Conservation (phyloP, 2,329 filamentous ascomycete genomes). For the Trichoderma lentiforme region DNA sequence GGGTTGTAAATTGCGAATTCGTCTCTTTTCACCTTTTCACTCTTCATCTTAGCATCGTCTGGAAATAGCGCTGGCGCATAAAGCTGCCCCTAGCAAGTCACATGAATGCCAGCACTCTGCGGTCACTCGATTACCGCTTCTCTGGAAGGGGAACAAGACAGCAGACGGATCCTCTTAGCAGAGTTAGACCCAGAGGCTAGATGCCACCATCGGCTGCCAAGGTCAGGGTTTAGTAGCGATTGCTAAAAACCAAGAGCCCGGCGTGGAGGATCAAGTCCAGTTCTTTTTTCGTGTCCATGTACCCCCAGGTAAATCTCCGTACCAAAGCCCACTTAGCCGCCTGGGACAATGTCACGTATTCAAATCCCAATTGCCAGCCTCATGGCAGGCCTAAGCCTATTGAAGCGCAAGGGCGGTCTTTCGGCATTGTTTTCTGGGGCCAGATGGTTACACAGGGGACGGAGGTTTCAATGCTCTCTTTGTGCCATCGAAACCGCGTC, state of each 20-base stretch:
- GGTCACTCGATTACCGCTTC: slow-evolving; percentile 12
- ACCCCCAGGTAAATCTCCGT: slow-evolving; percentile 11
- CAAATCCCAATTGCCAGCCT: slow-evolving; percentile 1
- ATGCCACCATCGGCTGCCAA: not conserved
- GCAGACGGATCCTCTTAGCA: slow-evolving; percentile 7
- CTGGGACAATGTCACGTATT: slow-evolving; percentile 2
- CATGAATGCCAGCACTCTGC: slow-evolving; percentile 2
- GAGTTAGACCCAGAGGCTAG: slow-evolving; percentile 8
- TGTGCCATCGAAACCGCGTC: not conserved
- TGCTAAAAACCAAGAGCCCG: not conserved
- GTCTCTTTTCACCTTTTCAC: too few relatives aligned
- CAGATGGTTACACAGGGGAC: not conserved
- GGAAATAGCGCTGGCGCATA: slow-evolving; percentile 7
- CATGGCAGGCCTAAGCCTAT: not conserved
- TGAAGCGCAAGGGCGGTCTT: not conserved
- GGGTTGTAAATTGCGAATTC: not conserved
- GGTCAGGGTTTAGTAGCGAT: not conserved
- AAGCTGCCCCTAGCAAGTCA: slow-evolving; percentile 8
- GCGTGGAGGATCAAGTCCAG: not conserved
- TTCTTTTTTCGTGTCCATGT: not conserved
- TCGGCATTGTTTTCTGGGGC: slow-evolving; percentile 6
- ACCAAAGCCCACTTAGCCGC: slow-evolving; percentile 8
- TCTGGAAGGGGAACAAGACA: not conserved
- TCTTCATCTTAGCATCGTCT: not conserved
- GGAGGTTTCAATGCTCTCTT: not conserved